These are phyloP conservation scores for Backusella tarrabulga DNA, from an alignment of 192 early-diverging fungal genomes.

Conservation along the genomic window DNA sequence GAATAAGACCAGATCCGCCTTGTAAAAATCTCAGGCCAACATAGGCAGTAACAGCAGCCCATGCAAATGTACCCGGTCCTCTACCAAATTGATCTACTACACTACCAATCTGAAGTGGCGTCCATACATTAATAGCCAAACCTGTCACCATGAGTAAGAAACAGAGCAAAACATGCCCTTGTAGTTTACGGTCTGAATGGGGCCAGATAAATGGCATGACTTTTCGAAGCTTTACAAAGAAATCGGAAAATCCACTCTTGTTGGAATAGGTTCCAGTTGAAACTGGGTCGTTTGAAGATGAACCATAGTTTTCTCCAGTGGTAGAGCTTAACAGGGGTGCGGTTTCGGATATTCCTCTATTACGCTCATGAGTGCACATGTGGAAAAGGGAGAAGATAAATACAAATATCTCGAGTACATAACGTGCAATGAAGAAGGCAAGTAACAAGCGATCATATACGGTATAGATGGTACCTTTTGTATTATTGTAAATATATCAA, in stretches of 20 bases:
- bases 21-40: conserved; percentile 69
- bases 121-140: conserved; percentile 78
- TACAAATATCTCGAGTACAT: conserved; percentile 32
- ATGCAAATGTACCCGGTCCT: conserved; percentile 26
- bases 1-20: conserved; percentile 67
- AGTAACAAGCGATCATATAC: conserved; percentile 38
- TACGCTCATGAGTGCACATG: not conserved
- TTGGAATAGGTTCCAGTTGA: conserved; percentile 20
- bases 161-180: conserved; percentile 69
- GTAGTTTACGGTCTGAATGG: conserved; percentile 50
- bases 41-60: conserved; percentile 57
- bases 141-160: conserved; percentile 65
- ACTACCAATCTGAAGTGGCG: conserved; percentile 79
- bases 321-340: conserved; percentile 20
- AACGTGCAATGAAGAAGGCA: conserved; percentile 44
- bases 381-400: conserved; percentile 35
- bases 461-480: conserved; percentile 12
- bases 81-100: conserved; percentile 57
- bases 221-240: conserved; percentile 52
- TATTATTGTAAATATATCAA: not conserved
- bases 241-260: conserved; percentile 29
- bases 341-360: conserved; percentile 16
- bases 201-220: conserved; percentile 89
- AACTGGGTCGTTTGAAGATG: conserved; percentile 16
- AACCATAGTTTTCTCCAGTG: not conserved